Conservation (phyloP, 495 filamentous ascomycete genomes). For the Venustampulla echinocandica region DNA sequence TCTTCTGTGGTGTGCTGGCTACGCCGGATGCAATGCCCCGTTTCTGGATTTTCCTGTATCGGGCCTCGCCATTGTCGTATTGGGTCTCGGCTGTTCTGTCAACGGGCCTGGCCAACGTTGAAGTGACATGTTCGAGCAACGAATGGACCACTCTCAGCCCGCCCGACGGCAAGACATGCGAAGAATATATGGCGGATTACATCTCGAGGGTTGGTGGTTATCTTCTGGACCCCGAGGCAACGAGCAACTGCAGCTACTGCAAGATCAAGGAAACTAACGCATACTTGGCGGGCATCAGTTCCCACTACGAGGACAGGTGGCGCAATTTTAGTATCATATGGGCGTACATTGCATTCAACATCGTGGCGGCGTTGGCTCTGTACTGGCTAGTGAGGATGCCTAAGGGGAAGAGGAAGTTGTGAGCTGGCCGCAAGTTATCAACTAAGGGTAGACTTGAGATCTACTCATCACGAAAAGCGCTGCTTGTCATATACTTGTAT, state of each 20-base stretch:
- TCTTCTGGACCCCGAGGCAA: conserved; percentile 41
- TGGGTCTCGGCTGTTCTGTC: conserved; percentile 39
- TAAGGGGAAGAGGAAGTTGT: too few relatives aligned
- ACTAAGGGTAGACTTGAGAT: too few relatives aligned
- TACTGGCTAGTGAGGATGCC: conserved; percentile 75
- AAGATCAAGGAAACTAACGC: conserved; percentile 47
- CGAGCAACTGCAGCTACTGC: conserved; percentile 51
- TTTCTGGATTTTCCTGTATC: conserved; percentile 84
- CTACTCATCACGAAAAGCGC: too few relatives aligned
- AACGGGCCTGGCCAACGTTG: conserved; percentile 34
- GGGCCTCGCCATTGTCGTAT: conserved; percentile 61
- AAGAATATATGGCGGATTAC: conserved; percentile 43
- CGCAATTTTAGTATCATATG: conserved; percentile 73
- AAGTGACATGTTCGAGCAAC: conserved; percentile 46
- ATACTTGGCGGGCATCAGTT: conserved; percentile 43
- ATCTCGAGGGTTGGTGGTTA: conserved; percentile 36
- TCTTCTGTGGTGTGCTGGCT: conserved; percentile 54
- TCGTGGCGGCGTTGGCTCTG: conserved; percentile 55
- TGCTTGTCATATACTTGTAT: too few relatives aligned
- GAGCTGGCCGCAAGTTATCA: too few relatives aligned
- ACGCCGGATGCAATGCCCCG: conserved; percentile 47
- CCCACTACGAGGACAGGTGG: conserved; percentile 54
- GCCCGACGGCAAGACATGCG: conserved; percentile 42
- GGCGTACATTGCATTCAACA: conserved; percentile 64
- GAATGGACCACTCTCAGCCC: conserved; percentile 50